A percentile compares a stretch with the other conserved stretches of the same genome.
Evolutionary conservation across 306 rosid species (phyloP).

Genomic region (Cicer pinnatifidum): DNA sequence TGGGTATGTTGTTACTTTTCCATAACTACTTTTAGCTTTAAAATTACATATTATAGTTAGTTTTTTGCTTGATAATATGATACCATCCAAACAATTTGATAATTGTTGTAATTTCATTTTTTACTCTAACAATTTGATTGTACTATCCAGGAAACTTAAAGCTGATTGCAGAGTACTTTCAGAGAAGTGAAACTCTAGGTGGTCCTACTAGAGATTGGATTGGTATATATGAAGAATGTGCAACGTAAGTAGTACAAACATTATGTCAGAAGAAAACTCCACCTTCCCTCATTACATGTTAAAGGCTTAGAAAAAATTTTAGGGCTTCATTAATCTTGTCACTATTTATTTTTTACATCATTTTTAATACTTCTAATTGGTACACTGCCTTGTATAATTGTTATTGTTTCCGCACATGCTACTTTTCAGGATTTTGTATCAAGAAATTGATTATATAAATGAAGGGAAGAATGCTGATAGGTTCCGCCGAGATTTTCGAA

Average conservation of each 20-base stretch:
- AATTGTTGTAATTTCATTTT: conserved; percentile 13
- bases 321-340: background rate
- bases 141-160: conserved; percentile 73
- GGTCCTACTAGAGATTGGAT: conserved; percentile 92
- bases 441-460: conserved; percentile 92
- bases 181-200: conserved; percentile 84
- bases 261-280: conserved; percentile 24
- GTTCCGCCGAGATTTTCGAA: conserved; percentile 87
- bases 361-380: background rate
- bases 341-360: background rate
- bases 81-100: conserved; percentile 26
- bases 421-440: conserved; percentile 79
- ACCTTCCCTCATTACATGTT: conserved; percentile 14
- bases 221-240: conserved; percentile 92
- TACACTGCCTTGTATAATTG: conserved; percentile 13
- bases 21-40: too few species aligned
- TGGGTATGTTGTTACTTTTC: background rate
- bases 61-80: background rate
- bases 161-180: conserved; percentile 95
- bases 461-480: conserved; percentile 93
- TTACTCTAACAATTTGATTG: conserved; percentile 39
- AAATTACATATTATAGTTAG: too few species aligned
- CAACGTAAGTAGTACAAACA: conserved; percentile 61
- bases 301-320: background rate
- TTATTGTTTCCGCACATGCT: conserved; percentile 30